Percentiles rank a stretch among this genome's conserved stretches.
These are phyloP conservation scores for Globisporangium uncinulatum DNA, from an alignment of 352 stramenopile genomes.

Conservation along the genomic window DNA sequence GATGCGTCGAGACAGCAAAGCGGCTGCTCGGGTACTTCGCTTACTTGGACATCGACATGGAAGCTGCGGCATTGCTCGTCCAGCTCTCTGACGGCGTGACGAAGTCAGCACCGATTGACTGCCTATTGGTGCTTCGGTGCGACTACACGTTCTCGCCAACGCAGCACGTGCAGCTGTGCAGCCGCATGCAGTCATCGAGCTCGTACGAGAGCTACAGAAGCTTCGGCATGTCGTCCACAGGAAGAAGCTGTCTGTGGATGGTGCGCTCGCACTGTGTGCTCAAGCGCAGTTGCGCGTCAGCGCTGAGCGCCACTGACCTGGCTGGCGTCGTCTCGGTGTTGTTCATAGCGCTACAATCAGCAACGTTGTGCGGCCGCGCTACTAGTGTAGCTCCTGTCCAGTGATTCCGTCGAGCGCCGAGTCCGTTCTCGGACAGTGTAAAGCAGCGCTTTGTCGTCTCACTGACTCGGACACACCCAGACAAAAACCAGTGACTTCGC, in stretches of 20 bases:
- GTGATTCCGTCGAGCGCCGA: constrained; percentile 31
- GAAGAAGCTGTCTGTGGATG: constrained; percentile 17
- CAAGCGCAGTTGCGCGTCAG: constrained; percentile 16
- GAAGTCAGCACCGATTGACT: constrained; percentile 27
- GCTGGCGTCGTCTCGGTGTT: neutral
- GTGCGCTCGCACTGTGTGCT: constrained; percentile 17
- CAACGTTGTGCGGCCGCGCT: constrained; percentile 21
- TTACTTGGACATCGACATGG: neutral
- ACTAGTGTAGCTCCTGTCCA: constrained; percentile 22
- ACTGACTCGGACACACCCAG: constrained; percentile 29
- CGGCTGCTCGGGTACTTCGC: constrained; percentile 8
- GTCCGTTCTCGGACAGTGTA: constrained; percentile 29
- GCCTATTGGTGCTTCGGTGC: constrained; percentile 23
- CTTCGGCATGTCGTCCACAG: constrained; percentile 25
- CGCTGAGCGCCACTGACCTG: constrained; percentile 11
- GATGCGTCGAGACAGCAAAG: constrained; percentile 11
- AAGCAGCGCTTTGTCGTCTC: constrained; percentile 30
- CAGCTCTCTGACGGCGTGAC: constrained; percentile 23
- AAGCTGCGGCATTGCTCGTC: constrained; percentile 11
- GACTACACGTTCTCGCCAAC: constrained; percentile 16
- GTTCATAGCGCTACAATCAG: constrained; percentile 4
- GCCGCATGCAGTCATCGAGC: constrained; percentile 13
- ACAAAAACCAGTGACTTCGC: constrained; percentile 36
- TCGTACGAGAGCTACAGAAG: constrained; percentile 20
- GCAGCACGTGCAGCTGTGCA: constrained; percentile 24